A percentile compares a stretch with the other conserved stretches of the same genome.
phyloP scores from a whole-genome alignment of 1,284 basidiomycete genomes.

The Leucoagaricus sp. region DNA sequence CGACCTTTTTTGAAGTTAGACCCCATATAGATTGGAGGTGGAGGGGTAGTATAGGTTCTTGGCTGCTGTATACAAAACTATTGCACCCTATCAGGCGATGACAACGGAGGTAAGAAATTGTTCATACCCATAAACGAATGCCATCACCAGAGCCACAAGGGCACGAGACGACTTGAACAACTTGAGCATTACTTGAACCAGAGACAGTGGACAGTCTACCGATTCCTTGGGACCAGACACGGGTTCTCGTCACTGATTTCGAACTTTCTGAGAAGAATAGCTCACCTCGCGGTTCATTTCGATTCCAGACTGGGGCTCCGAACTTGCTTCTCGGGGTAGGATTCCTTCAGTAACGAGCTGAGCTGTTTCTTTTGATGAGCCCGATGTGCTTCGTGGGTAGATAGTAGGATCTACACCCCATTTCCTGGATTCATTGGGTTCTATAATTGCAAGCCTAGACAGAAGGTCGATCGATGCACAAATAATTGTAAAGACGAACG shows the following conservation, averaged over 20 bases:
- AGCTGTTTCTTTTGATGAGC: slow-evolving; percentile 10
- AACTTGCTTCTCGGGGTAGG: not conserved
- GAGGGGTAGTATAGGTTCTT: slow-evolving; percentile 69
- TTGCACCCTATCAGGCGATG: not conserved
- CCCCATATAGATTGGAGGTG: slow-evolving; percentile 63
- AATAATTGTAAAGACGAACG: slow-evolving; percentile 72
- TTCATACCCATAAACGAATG: slow-evolving; percentile 62
- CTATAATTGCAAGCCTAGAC: slow-evolving; percentile 62
- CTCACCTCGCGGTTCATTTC: not conserved
- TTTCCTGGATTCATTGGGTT: slow-evolving; percentile 55
- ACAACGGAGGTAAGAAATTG: not conserved
- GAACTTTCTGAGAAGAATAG: not conserved
- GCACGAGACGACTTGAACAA: slow-evolving; percentile 59
- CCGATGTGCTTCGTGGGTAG: slow-evolving; percentile 22
- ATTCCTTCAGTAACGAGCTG: not conserved
- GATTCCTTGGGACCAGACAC: not conserved
- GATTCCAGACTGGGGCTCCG: not conserved
- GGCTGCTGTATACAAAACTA: slow-evolving; percentile 54
- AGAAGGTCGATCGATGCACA: slow-evolving; percentile 63
- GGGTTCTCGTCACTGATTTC: not conserved
- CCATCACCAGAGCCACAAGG: slow-evolving; percentile 48
- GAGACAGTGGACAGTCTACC: slow-evolving; percentile 5
- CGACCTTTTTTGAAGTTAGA: slow-evolving; percentile 63
- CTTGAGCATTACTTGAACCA: slow-evolving; percentile 21
- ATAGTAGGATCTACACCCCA: slow-evolving; percentile 49